Evolutionary conservation across 1,284 basidiomycete genomes (phyloP), one percentile per base, ranked within the genome.

Genomic region (Lentinula novae-zelandiae): DNA sequence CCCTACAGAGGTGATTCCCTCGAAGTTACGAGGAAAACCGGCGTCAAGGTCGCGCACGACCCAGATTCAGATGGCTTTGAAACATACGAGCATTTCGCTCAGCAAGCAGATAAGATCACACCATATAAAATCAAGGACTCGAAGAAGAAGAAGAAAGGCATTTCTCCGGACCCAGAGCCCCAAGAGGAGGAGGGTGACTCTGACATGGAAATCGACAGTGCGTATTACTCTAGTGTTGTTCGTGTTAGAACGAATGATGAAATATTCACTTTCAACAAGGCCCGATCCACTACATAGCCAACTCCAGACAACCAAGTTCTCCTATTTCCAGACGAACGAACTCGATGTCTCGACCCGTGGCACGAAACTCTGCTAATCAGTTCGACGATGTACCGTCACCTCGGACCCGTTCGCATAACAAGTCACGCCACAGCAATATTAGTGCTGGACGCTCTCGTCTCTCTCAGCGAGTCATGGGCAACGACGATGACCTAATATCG

Each of bases 1-100:
- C 90, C 90, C 0, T 92, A 87, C 67, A 82, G 86, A 53, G 88
- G 85, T 9, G 87, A 91, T 68, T 85, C 92, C 66, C 82, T 83
- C 17, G 81, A 82, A 51, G 87, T 85, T 61, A 90, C 90, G 15
- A 90, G 89, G 79, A 88, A 85, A 70, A 92, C 89, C 0, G 90
- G 90, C 2, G 78, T 90, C 57, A 76, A 81, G 1, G 83, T 92
- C 15, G 79, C 74, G 33, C 82, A 86, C 70, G 83, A 86, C 56
- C 83, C 84, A 64, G 86, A 86, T 66, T 87, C 87, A 13, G 90
- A 94, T 69, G 95, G 93, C 9, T 93, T 92, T 71, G 93, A 96
- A 72, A 86, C 86, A 10, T 90, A 93, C 67, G 85, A 87, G 60
- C 83, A 86, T 65, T 79, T 94, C 68, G 84, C 95, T 64, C 77